Base-by-base conservation (phyloP, 2,329 filamentous ascomycete genomes). In the Neofusicoccum laricinum region DNA sequence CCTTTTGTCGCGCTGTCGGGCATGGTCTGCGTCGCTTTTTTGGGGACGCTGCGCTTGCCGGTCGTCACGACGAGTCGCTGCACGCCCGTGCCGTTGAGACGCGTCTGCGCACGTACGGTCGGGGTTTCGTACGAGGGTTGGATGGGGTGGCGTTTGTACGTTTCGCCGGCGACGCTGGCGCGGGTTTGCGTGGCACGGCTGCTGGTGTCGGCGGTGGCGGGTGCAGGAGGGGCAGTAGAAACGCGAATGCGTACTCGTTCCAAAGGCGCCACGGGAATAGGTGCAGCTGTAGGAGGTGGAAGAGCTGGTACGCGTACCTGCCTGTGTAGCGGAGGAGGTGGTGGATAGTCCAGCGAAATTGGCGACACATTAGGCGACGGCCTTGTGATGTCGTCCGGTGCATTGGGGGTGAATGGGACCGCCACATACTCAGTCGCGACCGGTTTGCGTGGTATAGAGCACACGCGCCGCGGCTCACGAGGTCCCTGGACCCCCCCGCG, bases 41-140 rank as follows among this genome's bases (percentile, higher is more conserved):
- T 6, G 7, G 25, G 25, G 25, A 30, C 25, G 25, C 25, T 30
- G 25, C 34, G 6, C 21, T 53, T 21, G 45, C 62, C 50, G 0
- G 62, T 57, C 32, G n/a, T 58, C 10, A 64, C 21, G 12, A 64
- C 62, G 5, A 64, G 17, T 2, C 62, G n/a, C 19, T 55, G 62
- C 15, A 64, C 62, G 14, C 62, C 62, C 6, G 30, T 64, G 2
- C 62, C 62, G 21, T 58, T 49, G 8, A 64, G 30, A 15, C 62
- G 25, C 12, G 61, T 63, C 10, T 48, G n/a, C 30, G 32, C 61
- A 2, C 38, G 41, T 12, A 63, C 34, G 1, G 59, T 11, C 3
- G 40, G 49, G 14, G 61, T 55, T 51, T 57, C 41, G 19, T 49
- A 49, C 8, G 48, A 43, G 15, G 49, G 59, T 48, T 45, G 46